Conservation (phyloP, 1,284 basidiomycete species). For the Earliella scabrosa region DNA sequence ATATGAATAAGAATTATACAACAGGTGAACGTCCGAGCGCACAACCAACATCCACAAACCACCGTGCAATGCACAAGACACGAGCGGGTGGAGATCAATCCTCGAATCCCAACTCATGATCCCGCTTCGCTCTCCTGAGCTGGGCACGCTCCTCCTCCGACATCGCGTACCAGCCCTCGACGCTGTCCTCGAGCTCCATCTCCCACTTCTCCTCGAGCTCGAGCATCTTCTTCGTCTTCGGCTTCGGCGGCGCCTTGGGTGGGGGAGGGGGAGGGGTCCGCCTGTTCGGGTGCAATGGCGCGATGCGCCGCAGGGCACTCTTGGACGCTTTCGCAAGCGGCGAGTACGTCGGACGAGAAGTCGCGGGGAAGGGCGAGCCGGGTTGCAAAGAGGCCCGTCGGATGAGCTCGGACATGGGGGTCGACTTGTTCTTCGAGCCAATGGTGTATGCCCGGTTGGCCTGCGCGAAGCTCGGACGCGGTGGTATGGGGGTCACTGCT, state of each 20-base stretch:
- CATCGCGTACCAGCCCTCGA: conserved; percentile 75
- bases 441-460: conserved; percentile 29
- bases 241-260: conserved; percentile 63
- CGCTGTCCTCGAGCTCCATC: conserved; percentile 71
- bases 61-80: not conserved
- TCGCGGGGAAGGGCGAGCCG: conserved; percentile 57
- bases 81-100: conserved; percentile 20
- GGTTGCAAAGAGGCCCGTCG: conserved; percentile 69
- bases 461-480: conserved; percentile 14
- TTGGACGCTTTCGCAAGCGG: conserved; percentile 69
- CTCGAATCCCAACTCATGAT: conserved; percentile 58
- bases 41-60: not conserved
- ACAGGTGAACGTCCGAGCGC: too few species aligned
- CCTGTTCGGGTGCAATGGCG: conserved; percentile 73
- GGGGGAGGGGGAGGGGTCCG: conserved; percentile 70
- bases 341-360: conserved; percentile 54
- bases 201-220: conserved; percentile 79
- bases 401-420: conserved; percentile 76
- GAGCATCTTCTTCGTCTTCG: conserved; percentile 78
- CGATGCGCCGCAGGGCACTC: conserved; percentile 64
- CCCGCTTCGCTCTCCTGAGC: conserved; percentile 62
- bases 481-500: conserved; percentile 11
- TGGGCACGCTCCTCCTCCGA: conserved; percentile 64
- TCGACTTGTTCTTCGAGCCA: conserved; percentile 42
- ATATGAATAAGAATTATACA: not conserved